A percentile compares a stretch with the other conserved stretches of the same genome.
phyloP scores from a whole-genome alignment of 2,329 filamentous ascomycete species.

The Beauveria sp. region DNA sequence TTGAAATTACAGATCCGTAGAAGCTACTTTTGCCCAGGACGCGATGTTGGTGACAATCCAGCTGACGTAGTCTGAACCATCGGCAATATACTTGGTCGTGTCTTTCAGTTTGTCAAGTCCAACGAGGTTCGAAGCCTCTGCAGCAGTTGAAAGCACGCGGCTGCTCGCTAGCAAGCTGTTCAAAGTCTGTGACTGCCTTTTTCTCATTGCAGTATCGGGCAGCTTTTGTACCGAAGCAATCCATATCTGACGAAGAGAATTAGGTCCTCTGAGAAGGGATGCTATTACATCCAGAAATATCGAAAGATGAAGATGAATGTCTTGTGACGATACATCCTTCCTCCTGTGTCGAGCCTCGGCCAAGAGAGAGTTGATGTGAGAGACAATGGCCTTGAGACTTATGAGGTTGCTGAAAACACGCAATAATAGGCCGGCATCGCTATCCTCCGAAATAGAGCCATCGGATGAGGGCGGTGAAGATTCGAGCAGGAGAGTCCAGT shows the following conservation, averaged over 20 bases:
- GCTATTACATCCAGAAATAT: slow-evolving; percentile 38
- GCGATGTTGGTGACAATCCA: slow-evolving; percentile 66
- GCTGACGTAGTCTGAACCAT: slow-evolving; percentile 54
- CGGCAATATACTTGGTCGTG: slow-evolving; percentile 50
- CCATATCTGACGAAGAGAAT: slow-evolving; percentile 32
- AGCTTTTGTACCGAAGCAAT: slow-evolving; percentile 20
- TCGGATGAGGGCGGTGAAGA: slow-evolving; percentile 19
- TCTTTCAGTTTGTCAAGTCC: slow-evolving; percentile 24
- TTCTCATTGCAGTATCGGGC: slow-evolving; percentile 19
- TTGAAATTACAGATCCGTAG: slow-evolving; percentile 29
- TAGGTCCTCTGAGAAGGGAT: slow-evolving; percentile 31
- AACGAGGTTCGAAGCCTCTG: slow-evolving; percentile 47
- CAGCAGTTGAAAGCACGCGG: slow-evolving; percentile 40
- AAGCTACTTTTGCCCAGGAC: slow-evolving; percentile 29
- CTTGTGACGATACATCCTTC: slow-evolving; percentile 31
- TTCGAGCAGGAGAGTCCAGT: slow-evolving; percentile 61
- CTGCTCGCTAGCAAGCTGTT: slow-evolving; percentile 40
- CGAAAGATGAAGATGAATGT: slow-evolving; percentile 34
- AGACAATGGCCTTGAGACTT: slow-evolving; percentile 68
- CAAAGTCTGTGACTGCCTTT: slow-evolving; percentile 28
- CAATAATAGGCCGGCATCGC: slow-evolving; percentile 45
- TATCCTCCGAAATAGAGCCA: slow-evolving; percentile 15
- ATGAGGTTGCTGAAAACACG: slow-evolving; percentile 63
- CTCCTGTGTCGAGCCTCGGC: slow-evolving; percentile 37
- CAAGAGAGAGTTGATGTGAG: slow-evolving; percentile 58